These are phyloP conservation scores for Diplodia corticola DNA, from an alignment of 2,329 filamentous ascomycete genomes.

Conservation along the genomic window DNA sequence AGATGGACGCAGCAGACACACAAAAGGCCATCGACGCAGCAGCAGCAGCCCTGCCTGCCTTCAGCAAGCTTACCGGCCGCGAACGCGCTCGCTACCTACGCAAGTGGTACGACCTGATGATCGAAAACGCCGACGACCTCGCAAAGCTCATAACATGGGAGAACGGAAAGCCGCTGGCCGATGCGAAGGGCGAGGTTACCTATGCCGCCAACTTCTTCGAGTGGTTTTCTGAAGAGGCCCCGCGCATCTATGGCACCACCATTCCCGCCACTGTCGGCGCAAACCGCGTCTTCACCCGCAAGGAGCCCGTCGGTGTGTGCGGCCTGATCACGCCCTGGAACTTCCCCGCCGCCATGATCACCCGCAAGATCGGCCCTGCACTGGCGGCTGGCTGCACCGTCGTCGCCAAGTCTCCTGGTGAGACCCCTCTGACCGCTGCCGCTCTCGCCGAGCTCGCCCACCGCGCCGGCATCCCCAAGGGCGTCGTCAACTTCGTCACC, in stretches of 20 bases:
- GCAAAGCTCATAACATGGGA: slow-evolving; percentile 85
- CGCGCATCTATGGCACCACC: slow-evolving; percentile 59
- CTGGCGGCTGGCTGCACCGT: slow-evolving; percentile 95
- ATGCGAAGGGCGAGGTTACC: slow-evolving; percentile 30
- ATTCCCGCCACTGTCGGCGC: slow-evolving; percentile 69
- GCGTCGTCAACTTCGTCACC: slow-evolving; percentile 88
- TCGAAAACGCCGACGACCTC: slow-evolving; percentile 76
- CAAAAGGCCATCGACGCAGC: slow-evolving; percentile 83
- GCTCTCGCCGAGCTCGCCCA: slow-evolving; percentile 83
- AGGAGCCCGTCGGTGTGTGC: slow-evolving; percentile 82
- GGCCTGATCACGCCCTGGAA: slow-evolving; percentile 89
- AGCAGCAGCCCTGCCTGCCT: slow-evolving; percentile 69
- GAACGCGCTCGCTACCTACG: slow-evolving; percentile 72
- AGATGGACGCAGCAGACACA: slow-evolving; percentile 77
- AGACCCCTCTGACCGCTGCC: slow-evolving; percentile 89
- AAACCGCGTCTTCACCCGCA: slow-evolving; percentile 75
- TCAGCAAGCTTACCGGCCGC: slow-evolving; percentile 70
- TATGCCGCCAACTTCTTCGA: slow-evolving; percentile 31
- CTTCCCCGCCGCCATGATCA: slow-evolving; percentile 60
- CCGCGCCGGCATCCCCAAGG: slow-evolving; percentile 84
- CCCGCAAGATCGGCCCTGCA: slow-evolving; percentile 59
- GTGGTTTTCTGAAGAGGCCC: slow-evolving; percentile 33
- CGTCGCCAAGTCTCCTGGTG: slow-evolving; percentile 85
- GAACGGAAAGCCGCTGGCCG: slow-evolving; percentile 78
- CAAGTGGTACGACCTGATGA: slow-evolving; percentile 79